Conservation (phyloP, 768 basidiomycete genomes). For the Auricularia auricula-judae region DNA sequence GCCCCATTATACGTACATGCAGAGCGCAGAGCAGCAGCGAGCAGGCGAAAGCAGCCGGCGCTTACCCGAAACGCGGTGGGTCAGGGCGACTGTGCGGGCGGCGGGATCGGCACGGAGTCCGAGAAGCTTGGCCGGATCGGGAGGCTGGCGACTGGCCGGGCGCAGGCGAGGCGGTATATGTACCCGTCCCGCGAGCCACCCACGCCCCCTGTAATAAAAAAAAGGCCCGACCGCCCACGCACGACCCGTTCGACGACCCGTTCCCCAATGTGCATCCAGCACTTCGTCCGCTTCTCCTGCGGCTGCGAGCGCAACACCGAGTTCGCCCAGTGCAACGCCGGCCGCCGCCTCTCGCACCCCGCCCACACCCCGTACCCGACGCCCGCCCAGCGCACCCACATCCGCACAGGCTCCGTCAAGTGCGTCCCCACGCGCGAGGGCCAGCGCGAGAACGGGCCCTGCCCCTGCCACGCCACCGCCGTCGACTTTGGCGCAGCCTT, state of each 20-base stretch:
- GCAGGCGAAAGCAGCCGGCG: too few species aligned
- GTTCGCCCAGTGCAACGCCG: neutral
- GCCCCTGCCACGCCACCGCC: neutral
- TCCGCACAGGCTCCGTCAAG: neutral
- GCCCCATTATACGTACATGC: too few species aligned
- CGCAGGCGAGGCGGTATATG: too few species aligned
- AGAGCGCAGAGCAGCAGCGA: too few species aligned
- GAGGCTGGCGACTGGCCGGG: too few species aligned
- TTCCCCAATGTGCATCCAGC: neutral
- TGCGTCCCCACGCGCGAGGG: neutral
- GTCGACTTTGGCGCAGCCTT: neutral
- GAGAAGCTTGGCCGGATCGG: too few species aligned
- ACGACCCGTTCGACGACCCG: too few species aligned
- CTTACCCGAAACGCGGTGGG: too few species aligned
- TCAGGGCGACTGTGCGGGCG: too few species aligned
- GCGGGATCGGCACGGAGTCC: too few species aligned
- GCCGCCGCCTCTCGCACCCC: neutral
- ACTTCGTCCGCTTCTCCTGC: neutral
- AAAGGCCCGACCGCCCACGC: neutral
- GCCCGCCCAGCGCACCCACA: neutral
- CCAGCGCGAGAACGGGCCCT: neutral
- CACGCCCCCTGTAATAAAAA: too few species aligned
- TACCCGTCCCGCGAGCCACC: neutral
- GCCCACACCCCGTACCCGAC: neutral
- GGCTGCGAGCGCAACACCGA: slow-evolving; percentile 1